phyloP scores from a whole-genome alignment of 345 rosid species.

The Citrus cavaleriei region DNA sequence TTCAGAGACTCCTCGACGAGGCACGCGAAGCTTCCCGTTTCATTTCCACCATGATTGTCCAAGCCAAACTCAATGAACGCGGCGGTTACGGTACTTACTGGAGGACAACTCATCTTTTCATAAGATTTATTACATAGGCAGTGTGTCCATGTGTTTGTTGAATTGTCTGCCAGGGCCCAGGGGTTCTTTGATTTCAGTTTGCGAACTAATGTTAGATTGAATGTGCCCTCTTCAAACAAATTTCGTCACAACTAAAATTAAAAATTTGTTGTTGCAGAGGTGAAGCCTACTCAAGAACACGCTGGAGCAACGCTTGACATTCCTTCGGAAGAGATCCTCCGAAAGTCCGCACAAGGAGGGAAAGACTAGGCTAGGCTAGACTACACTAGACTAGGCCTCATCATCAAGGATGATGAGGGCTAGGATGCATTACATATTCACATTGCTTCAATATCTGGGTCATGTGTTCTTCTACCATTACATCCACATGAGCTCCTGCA shows the following conservation, averaged over 20 bases:
- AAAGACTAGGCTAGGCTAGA: neutral
- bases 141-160: neutral
- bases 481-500: neutral
- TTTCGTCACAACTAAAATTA: neutral
- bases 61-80: conserved; percentile 83
- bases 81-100: conserved; percentile 67
- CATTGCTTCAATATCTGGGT: neutral
- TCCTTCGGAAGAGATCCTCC: conserved; percentile 67
- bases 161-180: neutral
- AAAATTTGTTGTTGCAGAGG: conserved; percentile 40
- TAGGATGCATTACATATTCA: neutral
- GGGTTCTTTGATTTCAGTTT: too few species aligned
- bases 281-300: conserved; percentile 71
- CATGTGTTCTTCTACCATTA: neutral
- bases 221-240: neutral
- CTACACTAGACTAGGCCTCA: neutral
- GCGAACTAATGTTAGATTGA: neutral
- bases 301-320: conserved; percentile 87
- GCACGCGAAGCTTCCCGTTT: conserved; percentile 81
- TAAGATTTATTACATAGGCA: too few species aligned
- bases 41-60: conserved; percentile 88
- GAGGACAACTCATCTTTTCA: too few species aligned
- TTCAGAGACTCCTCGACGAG: conserved; percentile 69
- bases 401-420: neutral
- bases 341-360: conserved; percentile 37